Evolutionary conservation across 805 yeast species (phyloP).

Genomic region (Candida glaebosa): DNA sequence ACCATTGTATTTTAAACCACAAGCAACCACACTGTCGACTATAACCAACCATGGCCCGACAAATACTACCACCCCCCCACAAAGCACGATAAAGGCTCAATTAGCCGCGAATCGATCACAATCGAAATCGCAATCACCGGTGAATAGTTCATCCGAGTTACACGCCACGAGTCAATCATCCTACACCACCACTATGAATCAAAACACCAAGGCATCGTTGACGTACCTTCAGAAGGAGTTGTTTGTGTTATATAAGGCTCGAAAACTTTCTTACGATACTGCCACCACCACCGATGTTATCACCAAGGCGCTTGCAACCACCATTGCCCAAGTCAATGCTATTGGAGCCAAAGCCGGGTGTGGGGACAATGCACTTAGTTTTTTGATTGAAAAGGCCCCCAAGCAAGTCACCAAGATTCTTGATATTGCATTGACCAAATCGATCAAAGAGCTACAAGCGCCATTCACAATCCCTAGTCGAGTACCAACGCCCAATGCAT

Average conservation of each 20-base stretch:
- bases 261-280: slow-evolving; percentile 67
- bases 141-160: slow-evolving; percentile 15
- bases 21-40: slow-evolving; percentile 7
- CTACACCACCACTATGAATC: slow-evolving; percentile 37
- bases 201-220: slow-evolving; percentile 69
- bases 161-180: slow-evolving; percentile 8
- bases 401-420: slow-evolving; percentile 74
- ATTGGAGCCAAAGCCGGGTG: slow-evolving; percentile 85
- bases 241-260: slow-evolving; percentile 71
- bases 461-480: slow-evolving; percentile 23
- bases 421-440: slow-evolving; percentile 78
- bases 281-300: slow-evolving; percentile 80
- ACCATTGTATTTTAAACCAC: slow-evolving; percentile 33
- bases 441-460: slow-evolving; percentile 47
- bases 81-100: slow-evolving; percentile 40
- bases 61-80: slow-evolving; percentile 10
- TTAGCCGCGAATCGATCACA: slow-evolving; percentile 44
- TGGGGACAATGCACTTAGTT: slow-evolving; percentile 72
- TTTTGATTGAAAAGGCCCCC: slow-evolving; percentile 77
- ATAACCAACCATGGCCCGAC: slow-evolving; percentile 3
- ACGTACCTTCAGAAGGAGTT: slow-evolving; percentile 84
- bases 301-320: slow-evolving; percentile 89
- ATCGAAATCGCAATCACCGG: slow-evolving; percentile 16
- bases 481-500: slow-evolving; percentile 19
- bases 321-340: slow-evolving; percentile 84